Percentiles rank a stretch among this genome's conserved stretches.
Conservation (phyloP, 768 basidiomycete genomes). For the Agaricus bisporus region DNA sequence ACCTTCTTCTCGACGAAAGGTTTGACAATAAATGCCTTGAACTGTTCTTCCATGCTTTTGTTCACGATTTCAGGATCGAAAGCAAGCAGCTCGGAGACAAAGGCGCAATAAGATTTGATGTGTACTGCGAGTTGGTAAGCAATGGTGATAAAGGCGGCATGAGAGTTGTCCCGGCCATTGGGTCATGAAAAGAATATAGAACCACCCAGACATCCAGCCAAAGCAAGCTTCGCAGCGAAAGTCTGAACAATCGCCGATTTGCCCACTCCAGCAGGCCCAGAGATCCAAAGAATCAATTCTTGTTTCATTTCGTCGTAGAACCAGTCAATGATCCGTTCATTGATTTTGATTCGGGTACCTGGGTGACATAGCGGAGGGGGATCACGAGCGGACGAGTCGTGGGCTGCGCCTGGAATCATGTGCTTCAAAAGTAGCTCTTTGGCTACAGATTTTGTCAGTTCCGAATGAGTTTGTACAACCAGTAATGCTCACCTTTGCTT, state of each 20-base stretch:
- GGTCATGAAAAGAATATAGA: slow-evolving; percentile 6
- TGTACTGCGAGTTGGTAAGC: background rate
- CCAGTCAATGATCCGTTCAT: background rate
- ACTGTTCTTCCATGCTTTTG: background rate
- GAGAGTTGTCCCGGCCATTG: background rate
- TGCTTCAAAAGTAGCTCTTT: background rate
- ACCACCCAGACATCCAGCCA: background rate
- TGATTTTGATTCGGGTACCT: background rate
- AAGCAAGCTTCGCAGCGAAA: background rate
- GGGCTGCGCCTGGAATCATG: background rate
- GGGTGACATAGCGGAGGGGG: background rate
- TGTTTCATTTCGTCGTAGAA: background rate
- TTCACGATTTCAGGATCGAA: background rate
- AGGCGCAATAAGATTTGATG: background rate
- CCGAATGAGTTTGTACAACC: too few relatives aligned
- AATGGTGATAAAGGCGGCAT: background rate
- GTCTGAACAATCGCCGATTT: slow-evolving; percentile 5
- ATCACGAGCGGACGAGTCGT: background rate
- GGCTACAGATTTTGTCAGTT: background rate
- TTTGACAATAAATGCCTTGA: background rate
- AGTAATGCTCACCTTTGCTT: too few relatives aligned
- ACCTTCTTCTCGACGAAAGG: background rate
- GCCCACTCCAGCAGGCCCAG: slow-evolving; percentile 7
- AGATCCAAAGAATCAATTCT: background rate
- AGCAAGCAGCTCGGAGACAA: background rate